Evolutionary conservation across 1,139 yeast genomes (phyloP).

Genomic region (Pichia sp.): DNA sequence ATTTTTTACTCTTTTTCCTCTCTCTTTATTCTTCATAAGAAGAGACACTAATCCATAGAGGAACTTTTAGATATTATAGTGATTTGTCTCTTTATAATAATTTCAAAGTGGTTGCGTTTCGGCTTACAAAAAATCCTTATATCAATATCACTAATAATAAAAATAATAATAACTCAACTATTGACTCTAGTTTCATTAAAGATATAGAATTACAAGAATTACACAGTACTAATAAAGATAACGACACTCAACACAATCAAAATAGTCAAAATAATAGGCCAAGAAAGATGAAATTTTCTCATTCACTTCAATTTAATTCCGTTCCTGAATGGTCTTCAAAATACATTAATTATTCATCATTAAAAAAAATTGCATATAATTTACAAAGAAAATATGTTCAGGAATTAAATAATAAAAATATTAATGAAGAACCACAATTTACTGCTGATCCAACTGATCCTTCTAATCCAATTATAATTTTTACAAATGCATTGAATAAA

Average conservation of each 20-base stretch:
- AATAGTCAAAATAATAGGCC: too few species aligned
- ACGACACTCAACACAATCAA: not conserved
- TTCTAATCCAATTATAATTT: conserved; percentile 44
- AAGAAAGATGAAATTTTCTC: conserved; percentile 69
- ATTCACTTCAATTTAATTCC: conserved; percentile 68
- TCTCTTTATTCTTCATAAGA: too few species aligned
- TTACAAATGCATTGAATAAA: conserved; percentile 44
- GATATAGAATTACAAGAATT: conserved; percentile 3
- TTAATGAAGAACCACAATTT: conserved; percentile 27
- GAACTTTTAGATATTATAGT: too few species aligned
- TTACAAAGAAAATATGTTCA: conserved; percentile 39
- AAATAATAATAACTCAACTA: not conserved
- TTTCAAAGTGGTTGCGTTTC: not conserved
- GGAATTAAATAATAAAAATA: conserved; percentile 23
- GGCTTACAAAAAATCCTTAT: not conserved
- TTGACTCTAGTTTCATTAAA: too few species aligned
- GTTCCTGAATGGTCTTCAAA: conserved; percentile 76
- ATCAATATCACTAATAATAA: not conserved
- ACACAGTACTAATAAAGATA: too few species aligned
- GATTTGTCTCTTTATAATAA: not conserved
- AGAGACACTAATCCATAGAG: too few species aligned
- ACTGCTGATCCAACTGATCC: conserved; percentile 28
- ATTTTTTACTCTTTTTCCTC: too few species aligned
- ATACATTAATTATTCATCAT: conserved; percentile 58
- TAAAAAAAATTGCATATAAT: conserved; percentile 55